Conservation (phyloP, 2,329 filamentous ascomycete genomes). For the Cordyceps fumosorosea region DNA sequence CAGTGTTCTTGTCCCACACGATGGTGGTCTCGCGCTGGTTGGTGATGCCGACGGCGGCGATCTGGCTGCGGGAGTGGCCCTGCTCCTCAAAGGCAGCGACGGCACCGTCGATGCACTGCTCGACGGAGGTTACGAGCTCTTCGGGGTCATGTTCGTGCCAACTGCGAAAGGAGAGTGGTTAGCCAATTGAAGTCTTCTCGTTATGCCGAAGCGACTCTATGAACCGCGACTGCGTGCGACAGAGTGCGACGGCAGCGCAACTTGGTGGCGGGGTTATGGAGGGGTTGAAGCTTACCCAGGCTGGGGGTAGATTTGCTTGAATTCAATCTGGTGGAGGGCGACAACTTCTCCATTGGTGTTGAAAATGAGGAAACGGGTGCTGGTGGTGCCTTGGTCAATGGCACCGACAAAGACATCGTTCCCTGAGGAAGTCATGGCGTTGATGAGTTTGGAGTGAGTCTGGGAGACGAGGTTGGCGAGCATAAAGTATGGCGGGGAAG, state of each 20-base stretch:
- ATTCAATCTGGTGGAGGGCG: constrained; percentile 68
- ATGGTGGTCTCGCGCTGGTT: constrained; percentile 80
- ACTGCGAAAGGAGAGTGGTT: constrained; percentile 33
- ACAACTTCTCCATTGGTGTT: constrained; percentile 63
- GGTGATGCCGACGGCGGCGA: constrained; percentile 72
- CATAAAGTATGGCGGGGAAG: constrained; percentile 16
- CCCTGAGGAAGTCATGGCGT: constrained; percentile 27
- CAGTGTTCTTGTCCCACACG: constrained; percentile 71
- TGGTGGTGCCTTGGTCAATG: constrained; percentile 76
- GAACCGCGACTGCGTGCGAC: too few relatives aligned
- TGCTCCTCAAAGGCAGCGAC: constrained; percentile 60
- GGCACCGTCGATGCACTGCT: constrained; percentile 69
- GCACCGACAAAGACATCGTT: constrained; percentile 57
- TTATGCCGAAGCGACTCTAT: neutral
- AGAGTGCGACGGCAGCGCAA: neutral
- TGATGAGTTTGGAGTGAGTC: constrained; percentile 17
- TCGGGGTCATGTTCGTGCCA: constrained; percentile 82
- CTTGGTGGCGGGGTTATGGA: constrained; percentile 4
- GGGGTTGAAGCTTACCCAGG: constrained; percentile 53
- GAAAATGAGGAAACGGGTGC: constrained; percentile 72
- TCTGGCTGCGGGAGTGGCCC: constrained; percentile 60
- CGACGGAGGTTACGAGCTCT: constrained; percentile 66
- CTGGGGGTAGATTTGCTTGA: constrained; percentile 66
- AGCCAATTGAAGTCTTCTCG: neutral
- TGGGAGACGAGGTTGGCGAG: constrained; percentile 19